Conservation (phyloP, 1,284 basidiomycete genomes). For the Phellinidium pouzarii region DNA sequence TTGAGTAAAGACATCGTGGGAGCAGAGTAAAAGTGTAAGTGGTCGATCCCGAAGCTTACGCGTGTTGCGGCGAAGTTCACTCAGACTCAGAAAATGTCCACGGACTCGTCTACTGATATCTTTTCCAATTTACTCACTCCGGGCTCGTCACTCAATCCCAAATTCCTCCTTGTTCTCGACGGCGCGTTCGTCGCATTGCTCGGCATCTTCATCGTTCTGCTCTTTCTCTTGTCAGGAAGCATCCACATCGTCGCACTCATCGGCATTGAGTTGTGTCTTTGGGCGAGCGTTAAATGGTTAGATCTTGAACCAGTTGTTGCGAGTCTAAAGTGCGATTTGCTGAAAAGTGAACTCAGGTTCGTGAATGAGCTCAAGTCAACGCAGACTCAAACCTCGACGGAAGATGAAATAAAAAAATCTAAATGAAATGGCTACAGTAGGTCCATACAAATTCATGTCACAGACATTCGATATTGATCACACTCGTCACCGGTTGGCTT, state of each 20-base stretch:
- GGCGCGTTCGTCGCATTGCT: slow-evolving; percentile 50
- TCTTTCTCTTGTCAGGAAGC: slow-evolving; percentile 52
- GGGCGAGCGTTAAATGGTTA: slow-evolving; percentile 76
- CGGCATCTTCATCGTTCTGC: slow-evolving; percentile 47
- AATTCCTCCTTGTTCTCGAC: slow-evolving; percentile 60
- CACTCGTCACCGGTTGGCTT: slow-evolving; percentile 35
- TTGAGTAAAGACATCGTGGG: slow-evolving; percentile 9
- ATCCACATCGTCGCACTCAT: slow-evolving; percentile 59
- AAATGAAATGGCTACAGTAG: slow-evolving; percentile 17
- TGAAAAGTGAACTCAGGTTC: slow-evolving; percentile 27
- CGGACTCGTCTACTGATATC: slow-evolving; percentile 29
- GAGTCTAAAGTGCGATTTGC: neutral
- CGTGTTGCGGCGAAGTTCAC: neutral
- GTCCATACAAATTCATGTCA: slow-evolving; percentile 8
- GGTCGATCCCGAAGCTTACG: slow-evolving; percentile 4
- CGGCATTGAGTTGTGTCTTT: slow-evolving; percentile 54
- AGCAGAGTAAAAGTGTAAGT: neutral
- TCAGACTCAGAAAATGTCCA: too few relatives aligned
- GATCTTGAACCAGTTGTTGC: slow-evolving; percentile 18
- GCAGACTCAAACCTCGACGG: slow-evolving; percentile 15
- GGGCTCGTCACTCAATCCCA: slow-evolving; percentile 67
- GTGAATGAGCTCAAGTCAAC: slow-evolving; percentile 32
- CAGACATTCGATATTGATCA: slow-evolving; percentile 10
- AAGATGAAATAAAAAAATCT: slow-evolving; percentile 23
- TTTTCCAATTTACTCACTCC: slow-evolving; percentile 55